Evolutionary conservation across 495 filamentous ascomycete species (phyloP).

Genomic region (Barbatosphaeria neglecta): DNA sequence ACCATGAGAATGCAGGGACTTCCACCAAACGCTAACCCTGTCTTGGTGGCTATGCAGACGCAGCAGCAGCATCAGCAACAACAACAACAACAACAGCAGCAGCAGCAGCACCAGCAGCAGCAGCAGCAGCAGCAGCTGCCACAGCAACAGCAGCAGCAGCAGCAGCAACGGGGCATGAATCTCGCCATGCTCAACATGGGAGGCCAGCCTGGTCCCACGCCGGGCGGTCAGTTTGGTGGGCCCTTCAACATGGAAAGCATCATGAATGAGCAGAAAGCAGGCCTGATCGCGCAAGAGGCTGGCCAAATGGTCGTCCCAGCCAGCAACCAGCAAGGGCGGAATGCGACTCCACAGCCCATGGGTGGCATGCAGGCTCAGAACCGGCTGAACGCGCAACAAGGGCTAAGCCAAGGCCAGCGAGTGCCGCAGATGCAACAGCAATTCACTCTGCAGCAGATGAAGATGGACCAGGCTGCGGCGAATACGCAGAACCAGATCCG

Average conservation of each 20-base stretch:
- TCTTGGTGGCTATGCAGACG: conserved; percentile 10
- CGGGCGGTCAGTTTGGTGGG: conserved; percentile 19
- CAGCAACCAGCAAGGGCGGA: conserved; percentile 30
- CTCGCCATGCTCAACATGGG: conserved; percentile 19
- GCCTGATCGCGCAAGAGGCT: conserved; percentile 31
- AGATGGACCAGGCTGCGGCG: conserved; percentile 25
- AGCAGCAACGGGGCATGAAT: conserved; percentile 26
- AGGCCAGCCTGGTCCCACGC: conserved; percentile 18
- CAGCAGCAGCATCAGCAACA: conserved; percentile 16
- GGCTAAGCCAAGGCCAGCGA: conserved; percentile 19
- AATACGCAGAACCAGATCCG: conserved; percentile 26
- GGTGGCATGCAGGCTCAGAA: conserved; percentile 23
- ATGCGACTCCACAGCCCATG: conserved; percentile 28
- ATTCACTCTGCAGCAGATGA: conserved; percentile 26
- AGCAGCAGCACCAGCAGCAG: conserved; percentile 9
- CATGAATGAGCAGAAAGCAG: conserved; percentile 34
- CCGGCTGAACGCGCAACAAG: conserved; percentile 19
- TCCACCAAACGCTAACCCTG: conserved; percentile 2
- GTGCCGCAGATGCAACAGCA: conserved; percentile 23
- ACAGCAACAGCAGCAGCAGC: conserved; percentile 10
- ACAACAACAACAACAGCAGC: conserved; percentile 9
- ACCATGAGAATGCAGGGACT: conserved; percentile 10
- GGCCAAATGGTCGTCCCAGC: conserved; percentile 42
- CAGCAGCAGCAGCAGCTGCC: conserved; percentile 11
- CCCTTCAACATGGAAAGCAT: conserved; percentile 33